A percentile compares a stretch with the other conserved stretches of the same genome.
Evolutionary conservation across 192 early-diverging fungal species (phyloP).

Genomic region (Entomortierella parvispora): DNA sequence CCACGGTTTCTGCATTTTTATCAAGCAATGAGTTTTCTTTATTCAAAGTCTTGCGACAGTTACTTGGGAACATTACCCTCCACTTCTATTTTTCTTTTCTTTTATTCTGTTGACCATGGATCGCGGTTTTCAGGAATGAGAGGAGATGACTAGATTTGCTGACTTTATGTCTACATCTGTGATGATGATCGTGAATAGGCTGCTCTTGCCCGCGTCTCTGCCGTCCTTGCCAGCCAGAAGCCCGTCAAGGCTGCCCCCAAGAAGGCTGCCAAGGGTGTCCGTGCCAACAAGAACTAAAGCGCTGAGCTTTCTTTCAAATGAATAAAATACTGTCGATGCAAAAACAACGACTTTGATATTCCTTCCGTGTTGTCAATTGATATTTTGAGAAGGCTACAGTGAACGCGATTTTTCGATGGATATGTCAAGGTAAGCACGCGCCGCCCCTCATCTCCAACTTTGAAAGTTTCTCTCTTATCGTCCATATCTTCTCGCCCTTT

Average conservation of each 20-base stretch:
- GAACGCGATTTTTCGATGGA: no score
- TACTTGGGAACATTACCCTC: conserved; percentile 28
- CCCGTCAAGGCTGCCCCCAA: conserved; percentile 62
- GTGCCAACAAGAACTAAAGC: conserved; percentile 58
- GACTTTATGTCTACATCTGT: not conserved
- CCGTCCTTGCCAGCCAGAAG: conserved; percentile 72
- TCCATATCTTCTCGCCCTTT: no score
- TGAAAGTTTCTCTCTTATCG: no score
- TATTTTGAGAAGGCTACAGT: no score
- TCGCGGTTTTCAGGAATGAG: not conserved
- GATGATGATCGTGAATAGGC: conserved; percentile 46
- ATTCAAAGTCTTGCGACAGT: conserved; percentile 40
- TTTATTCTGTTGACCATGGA: not conserved
- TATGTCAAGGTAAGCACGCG: no score
- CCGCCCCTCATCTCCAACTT: no score
- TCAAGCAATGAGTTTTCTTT: conserved; percentile 26
- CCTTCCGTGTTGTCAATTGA: no score
- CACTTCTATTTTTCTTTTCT: conserved; percentile 1
- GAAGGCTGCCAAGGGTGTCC: conserved; percentile 66
- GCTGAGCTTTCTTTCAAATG: not conserved
- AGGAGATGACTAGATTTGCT: not conserved
- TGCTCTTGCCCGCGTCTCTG: conserved; percentile 76
- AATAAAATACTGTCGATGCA: no score
- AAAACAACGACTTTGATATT: no score
- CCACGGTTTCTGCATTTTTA: conserved; percentile 18